phyloP scores from a whole-genome alignment of 371 early-diverging fungal genomes.

The Mortierella sp. region DNA sequence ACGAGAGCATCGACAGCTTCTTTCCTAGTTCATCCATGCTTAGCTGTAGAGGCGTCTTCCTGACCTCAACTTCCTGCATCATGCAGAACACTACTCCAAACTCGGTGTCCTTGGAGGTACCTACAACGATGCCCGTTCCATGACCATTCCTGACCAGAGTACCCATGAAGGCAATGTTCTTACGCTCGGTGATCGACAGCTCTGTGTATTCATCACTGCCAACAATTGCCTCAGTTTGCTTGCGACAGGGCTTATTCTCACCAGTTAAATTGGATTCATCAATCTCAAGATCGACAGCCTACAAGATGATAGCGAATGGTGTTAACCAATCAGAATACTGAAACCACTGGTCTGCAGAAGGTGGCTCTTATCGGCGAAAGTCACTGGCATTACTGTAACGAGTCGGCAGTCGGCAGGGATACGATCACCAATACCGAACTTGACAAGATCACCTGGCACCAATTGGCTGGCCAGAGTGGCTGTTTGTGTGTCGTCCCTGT shows the following conservation, averaged over 20 bases:
- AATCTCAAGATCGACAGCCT: slow-evolving; percentile 81
- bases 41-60: slow-evolving; percentile 86
- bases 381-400: slow-evolving; percentile 56
- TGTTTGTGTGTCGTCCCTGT: slow-evolving; percentile 68
- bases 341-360: too few relatives aligned
- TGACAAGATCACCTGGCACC: slow-evolving; percentile 88
- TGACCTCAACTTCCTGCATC: slow-evolving; percentile 86
- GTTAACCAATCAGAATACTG: too few relatives aligned
- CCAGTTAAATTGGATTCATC: slow-evolving; percentile 92
- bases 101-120: slow-evolving; percentile 87
- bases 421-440: slow-evolving; percentile 86
- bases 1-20: slow-evolving; percentile 85
- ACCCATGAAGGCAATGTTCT: slow-evolving; percentile 91
- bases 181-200: slow-evolving; percentile 77
- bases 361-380: too few relatives aligned
- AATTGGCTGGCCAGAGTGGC: slow-evolving; percentile 76
- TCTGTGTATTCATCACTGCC: slow-evolving; percentile 58
- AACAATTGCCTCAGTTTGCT: slow-evolving; percentile 67
- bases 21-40: slow-evolving; percentile 92
- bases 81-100: slow-evolving; percentile 86
- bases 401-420: slow-evolving; percentile 90
- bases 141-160: slow-evolving; percentile 85
- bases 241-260: slow-evolving; percentile 84
- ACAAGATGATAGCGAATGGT: neutral
- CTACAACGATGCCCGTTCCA: slow-evolving; percentile 86